Evolutionary conservation across 176 grass and related monocot species (phyloP), one percentile per base, ranked within the genome.

Genomic region (Typha latifolia): DNA sequence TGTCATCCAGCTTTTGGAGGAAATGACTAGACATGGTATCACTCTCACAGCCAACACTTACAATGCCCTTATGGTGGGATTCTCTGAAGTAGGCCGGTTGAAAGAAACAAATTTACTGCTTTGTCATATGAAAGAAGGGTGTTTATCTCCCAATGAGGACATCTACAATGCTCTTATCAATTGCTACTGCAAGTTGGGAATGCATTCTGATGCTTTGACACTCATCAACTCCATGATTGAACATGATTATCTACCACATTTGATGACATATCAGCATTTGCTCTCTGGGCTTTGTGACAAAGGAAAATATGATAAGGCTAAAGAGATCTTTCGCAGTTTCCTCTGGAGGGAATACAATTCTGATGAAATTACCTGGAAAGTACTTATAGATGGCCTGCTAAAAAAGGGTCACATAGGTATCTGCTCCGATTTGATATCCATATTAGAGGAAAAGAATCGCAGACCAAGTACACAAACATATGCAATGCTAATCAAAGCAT

Each of bases 291-390:
- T 90, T 64, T 74, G 49, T 71, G 77, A 67, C 68, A 76, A 90
- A 71, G 79, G 68, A 51, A 69, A 90, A 61, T 47, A 49, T 29
- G 32, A 74, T 62, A 79, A 63, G 61, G 79, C 79, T 74, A 85
- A 85, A 74, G 12, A 61, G 64, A 66, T 85, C 55, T 85, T 85
- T 49, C 26, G 22, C 59, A 65, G 67, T 34, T 77, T 66, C 7
- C 64, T 77, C 51, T 82, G 57, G 53, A 56, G 73, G 51, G 68
- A 79, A 24, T 90, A 90, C 50, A 90, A 77, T 66, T 56, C 63
- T 51, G 87, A 90, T 80, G 87, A 90, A 76, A 57, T 90, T 77
- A 78, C 78, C 4, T 85, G 87, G 87, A 90, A 90, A 72, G 37
- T 82, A 49, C 74, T 85, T 32, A 90, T 90, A 73, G 82, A 85